Evolutionary conservation across 495 filamentous ascomycete species (phyloP).

Genomic region (Tetracladium setigerum): DNA sequence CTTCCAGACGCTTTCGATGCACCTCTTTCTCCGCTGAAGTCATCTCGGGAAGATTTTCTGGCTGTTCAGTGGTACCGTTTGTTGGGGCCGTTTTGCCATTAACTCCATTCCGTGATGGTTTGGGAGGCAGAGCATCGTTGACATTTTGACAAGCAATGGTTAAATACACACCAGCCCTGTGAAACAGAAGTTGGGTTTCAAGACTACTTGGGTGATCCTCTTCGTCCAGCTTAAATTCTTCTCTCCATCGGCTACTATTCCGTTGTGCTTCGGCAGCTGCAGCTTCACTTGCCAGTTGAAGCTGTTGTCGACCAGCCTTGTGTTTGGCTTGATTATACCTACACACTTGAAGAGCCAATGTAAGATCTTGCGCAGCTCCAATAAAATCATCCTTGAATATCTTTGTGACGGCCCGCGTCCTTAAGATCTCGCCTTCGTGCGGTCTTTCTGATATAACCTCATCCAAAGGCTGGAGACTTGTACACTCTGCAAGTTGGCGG

Average conservation of each 20-base stretch:
- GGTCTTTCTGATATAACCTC: conserved; percentile 56
- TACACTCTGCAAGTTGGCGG: conserved; percentile 66
- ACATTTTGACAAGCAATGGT: conserved; percentile 60
- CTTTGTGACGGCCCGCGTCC: conserved; percentile 64
- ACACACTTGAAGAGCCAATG: conserved; percentile 51
- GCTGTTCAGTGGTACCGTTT: conserved; percentile 11
- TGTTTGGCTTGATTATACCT: conserved; percentile 42
- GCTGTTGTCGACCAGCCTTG: conserved; percentile 34
- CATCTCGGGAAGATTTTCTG: conserved; percentile 11
- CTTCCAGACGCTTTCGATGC: conserved; percentile 41
- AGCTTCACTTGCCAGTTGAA: conserved; percentile 35
- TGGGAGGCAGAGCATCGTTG: conserved; percentile 38
- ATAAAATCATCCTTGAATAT: conserved; percentile 69
- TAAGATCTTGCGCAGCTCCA: conserved; percentile 60
- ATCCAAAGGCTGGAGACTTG: conserved; percentile 54
- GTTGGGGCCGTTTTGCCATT: conserved; percentile 27
- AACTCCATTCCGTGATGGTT: background rate
- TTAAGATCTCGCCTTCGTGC: conserved; percentile 53
- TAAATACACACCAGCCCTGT: conserved; percentile 66
- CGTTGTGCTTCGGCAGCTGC: conserved; percentile 30
- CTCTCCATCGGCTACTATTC: conserved; percentile 33
- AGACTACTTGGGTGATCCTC: conserved; percentile 66
- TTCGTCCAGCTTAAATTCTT: conserved; percentile 51
- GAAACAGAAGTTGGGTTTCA: conserved; percentile 67
- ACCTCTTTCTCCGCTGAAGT: conserved; percentile 33